These are phyloP conservation scores for Acer yangbiense DNA, from an alignment of 345 rosid genomes.

Conservation along the genomic window DNA sequence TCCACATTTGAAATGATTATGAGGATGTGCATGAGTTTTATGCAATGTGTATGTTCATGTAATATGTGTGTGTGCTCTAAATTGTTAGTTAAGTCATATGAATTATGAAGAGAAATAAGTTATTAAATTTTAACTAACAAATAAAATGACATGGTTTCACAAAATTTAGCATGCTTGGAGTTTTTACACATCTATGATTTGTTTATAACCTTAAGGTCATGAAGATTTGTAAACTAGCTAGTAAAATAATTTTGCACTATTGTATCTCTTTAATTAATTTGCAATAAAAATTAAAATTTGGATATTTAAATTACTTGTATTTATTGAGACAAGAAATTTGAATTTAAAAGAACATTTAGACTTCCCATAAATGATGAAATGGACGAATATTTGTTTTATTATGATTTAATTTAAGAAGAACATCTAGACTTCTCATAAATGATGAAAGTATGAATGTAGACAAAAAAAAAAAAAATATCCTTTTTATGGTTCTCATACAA, in stretches of 20 bases:
- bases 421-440: not conserved
- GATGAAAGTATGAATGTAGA: too few species aligned
- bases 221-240: too few species aligned
- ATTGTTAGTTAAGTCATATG: not conserved
- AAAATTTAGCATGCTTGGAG: not conserved
- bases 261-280: too few species aligned
- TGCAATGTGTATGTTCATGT: not conserved
- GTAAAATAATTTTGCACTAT: too few species aligned
- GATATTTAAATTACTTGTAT: too few species aligned
- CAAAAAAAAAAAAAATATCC: too few species aligned
- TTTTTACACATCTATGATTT: not conserved
- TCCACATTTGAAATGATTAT: not conserved
- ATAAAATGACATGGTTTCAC: not conserved
- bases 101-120: not conserved
- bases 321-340: too few species aligned
- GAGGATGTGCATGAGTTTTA: not conserved
- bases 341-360: not conserved
- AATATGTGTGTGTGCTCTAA: not conserved
- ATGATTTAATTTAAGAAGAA: not conserved
- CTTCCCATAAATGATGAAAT: not conserved
- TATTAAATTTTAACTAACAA: not conserved
- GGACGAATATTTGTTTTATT: too few species aligned
- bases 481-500: not conserved
- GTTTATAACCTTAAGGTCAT: too few species aligned
- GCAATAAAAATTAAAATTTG: too few species aligned